Evolutionary conservation across 257 asterid species (phyloP).

Genomic region (Datura wrightii): DNA sequence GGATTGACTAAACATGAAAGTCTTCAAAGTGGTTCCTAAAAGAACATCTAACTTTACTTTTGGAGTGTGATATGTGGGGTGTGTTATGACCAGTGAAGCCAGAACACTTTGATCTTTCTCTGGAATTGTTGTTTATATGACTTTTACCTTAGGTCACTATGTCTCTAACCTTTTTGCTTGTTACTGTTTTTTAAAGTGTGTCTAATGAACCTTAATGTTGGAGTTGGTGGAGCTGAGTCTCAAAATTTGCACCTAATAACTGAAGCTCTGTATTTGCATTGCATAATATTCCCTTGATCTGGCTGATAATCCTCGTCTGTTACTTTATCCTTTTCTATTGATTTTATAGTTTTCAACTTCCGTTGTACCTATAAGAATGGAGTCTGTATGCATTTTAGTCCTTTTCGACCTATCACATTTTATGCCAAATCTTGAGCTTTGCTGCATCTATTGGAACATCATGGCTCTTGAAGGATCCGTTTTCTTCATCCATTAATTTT

Average conservation of each 20-base stretch:
- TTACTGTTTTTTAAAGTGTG: not conserved
- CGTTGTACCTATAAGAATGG: not conserved
- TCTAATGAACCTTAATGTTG: not conserved
- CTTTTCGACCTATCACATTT: not conserved
- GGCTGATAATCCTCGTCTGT: not conserved
- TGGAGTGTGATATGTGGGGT: not conserved
- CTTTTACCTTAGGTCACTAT: not conserved
- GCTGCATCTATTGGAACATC: not conserved
- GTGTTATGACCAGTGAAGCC: constrained; percentile 9
- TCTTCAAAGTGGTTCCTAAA: not conserved
- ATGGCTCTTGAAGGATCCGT: not conserved
- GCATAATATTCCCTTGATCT: not conserved
- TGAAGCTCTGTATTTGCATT: not conserved
- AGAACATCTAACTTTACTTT: constrained; percentile 5
- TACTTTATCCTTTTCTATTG: not conserved
- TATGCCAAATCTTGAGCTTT: not conserved
- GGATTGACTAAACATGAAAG: not conserved
- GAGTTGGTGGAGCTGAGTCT: not conserved
- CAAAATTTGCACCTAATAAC: not conserved
- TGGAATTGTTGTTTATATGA: not conserved
- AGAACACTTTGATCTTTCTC: not conserved
- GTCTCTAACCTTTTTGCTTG: not conserved
- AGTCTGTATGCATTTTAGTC: not conserved
- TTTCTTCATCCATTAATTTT: not conserved
- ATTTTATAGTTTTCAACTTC: not conserved